Base-by-base conservation (phyloP, 306 rosid genomes). In the Quercus bicolor region DNA sequence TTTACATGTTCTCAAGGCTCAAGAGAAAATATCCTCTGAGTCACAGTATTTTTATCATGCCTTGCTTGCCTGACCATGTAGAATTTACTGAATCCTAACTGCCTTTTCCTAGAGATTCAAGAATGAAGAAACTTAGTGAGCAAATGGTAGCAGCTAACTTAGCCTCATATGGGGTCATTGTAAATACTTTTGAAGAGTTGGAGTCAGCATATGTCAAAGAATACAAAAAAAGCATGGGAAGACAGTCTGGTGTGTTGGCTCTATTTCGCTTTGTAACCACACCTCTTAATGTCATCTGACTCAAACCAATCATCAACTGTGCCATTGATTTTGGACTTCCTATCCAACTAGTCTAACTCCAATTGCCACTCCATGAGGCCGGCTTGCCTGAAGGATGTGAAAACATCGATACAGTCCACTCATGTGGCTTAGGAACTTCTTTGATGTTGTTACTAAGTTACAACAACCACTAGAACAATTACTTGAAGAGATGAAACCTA, bases 171-270 rank as follows among this genome's bases (percentile, higher is more conserved):
- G 94, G 89, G 54, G 61, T 78, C 7, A 21, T 86, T 0, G 56
- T 83, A 55, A 90, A 88, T 83, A 84, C 84, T 6, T 90, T 86
- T 28, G 87, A 79, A 60, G 94, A 84, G 75, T 56, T 86, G 77
- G 94, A 90, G 82, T 33, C 45, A 0, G 78, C 19, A 4, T 90
- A 84, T 75, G 81, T 81, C 5, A 26, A 43, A 33, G 87, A 43
- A 11, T 80, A 74, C 75, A 82, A 79, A 62, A 62, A 72, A 68
- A 68, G 48, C 3, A 0, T 78, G 6, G 20, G 43, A 82, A 0
- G 86, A 12, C 45, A 61, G 78, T 83, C 0, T 84, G 89, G 91
- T 86, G 81, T 52, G 11, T 88, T 59, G 88, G 91, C 7, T 90
- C 91, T 16, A 88, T 81, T 66, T 89, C 90, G 31, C 79, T 85